Percentiles rank a stretch among this genome's conserved stretches.
Conservation (phyloP, 2,329 filamentous ascomycete genomes). For the Didymella glomerata region DNA sequence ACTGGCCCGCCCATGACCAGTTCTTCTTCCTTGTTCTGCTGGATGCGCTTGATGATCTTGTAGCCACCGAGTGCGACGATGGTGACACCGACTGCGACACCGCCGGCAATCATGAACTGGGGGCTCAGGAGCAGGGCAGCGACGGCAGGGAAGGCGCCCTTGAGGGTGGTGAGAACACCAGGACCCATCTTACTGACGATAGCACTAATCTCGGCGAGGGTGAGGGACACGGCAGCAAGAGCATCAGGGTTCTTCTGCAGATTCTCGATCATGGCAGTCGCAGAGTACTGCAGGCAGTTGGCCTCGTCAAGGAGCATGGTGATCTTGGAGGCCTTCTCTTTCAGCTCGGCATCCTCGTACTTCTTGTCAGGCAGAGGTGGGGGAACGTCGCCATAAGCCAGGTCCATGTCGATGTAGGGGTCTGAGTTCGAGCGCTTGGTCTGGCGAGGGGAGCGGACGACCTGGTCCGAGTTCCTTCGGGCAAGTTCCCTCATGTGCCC, state of each 20-base stretch:
- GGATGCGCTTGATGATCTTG: constrained; percentile 93
- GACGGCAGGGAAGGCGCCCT: constrained; percentile 82
- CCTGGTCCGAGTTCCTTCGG: constrained; percentile 54
- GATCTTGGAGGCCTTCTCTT: constrained; percentile 75
- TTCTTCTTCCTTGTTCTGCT: constrained; percentile 54
- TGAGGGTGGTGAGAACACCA: constrained; percentile 76
- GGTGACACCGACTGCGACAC: constrained; percentile 89
- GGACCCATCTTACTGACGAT: constrained; percentile 86
- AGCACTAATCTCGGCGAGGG: constrained; percentile 88
- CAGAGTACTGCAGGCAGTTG: constrained; percentile 86
- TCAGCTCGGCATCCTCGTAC: constrained; percentile 66
- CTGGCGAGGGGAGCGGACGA: constrained; percentile 25
- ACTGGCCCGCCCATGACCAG: constrained; percentile 24
- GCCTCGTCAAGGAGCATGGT: constrained; percentile 84
- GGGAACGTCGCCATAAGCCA: constrained; percentile 87
- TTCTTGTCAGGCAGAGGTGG: constrained; percentile 67
- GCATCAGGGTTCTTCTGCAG: constrained; percentile 86
- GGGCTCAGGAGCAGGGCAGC: constrained; percentile 87
- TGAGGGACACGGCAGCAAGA: constrained; percentile 91
- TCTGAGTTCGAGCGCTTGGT: constrained; percentile 50
- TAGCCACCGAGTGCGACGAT: constrained; percentile 95
- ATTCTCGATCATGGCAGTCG: constrained; percentile 80
- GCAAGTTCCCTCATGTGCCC: constrained; percentile 52
- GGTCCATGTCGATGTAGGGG: constrained; percentile 80
- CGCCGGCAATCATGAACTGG: constrained; percentile 92